Percentiles rank a stretch among this genome's conserved stretches.
Evolutionary conservation across 345 rosid genomes (phyloP).

Genomic region (Aurinia saxatilis): DNA sequence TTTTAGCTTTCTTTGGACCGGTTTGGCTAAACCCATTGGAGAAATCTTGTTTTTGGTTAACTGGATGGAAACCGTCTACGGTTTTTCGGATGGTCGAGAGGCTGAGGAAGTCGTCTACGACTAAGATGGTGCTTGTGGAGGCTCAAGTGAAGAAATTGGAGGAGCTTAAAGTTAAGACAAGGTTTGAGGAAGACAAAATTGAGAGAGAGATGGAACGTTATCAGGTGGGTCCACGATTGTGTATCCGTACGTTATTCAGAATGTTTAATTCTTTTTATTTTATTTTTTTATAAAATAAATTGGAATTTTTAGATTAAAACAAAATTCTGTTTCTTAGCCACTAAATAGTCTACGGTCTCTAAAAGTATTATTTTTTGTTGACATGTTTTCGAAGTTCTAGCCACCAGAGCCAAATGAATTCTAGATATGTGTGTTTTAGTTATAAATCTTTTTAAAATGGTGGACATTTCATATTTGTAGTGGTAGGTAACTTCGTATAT

Average conservation of each 20-base stretch:
- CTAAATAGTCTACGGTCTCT: no score
- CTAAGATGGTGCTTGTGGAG: slow-evolving; percentile 38
- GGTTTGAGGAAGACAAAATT: slow-evolving; percentile 56
- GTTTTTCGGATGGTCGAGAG: slow-evolving; percentile 46
- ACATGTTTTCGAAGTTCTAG: no score
- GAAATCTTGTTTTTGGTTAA: slow-evolving; percentile 59
- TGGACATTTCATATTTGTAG: no score
- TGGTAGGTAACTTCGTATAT: no score
- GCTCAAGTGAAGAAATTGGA: slow-evolving; percentile 49
- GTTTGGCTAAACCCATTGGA: slow-evolving; percentile 59
- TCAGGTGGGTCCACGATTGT: slow-evolving; percentile 34
- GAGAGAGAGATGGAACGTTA: slow-evolving; percentile 87
- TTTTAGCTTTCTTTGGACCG: slow-evolving; percentile 54
- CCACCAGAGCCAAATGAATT: no score
- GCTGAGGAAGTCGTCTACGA: slow-evolving; percentile 22
- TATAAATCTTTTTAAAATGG: no score
- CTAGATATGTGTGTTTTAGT: no score
- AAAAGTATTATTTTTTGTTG: no score
- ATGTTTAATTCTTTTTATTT: no score
- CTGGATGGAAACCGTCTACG: slow-evolving; percentile 79
- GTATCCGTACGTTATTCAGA: no score
- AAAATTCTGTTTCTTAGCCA: no score
- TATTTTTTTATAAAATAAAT: neutral
- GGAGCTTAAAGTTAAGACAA: slow-evolving; percentile 45
- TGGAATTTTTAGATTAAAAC: neutral